phyloP scores from a whole-genome alignment of 371 early-diverging fungal species.

The Actinomucor elegans region DNA sequence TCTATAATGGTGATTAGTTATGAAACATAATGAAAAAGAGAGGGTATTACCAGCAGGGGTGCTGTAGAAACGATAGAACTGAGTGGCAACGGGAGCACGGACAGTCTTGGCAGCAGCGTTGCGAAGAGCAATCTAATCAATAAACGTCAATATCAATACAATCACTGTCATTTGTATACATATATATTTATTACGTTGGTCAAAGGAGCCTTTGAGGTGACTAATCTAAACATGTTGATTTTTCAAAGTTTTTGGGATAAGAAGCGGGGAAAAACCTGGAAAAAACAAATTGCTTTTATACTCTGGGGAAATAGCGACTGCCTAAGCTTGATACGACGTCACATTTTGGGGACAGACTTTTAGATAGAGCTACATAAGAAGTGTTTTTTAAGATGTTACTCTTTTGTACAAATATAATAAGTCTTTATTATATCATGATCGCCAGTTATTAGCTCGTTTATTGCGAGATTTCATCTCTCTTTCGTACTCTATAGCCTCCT shows the following conservation, averaged over 20 bases:
- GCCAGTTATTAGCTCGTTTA: conserved; percentile 11
- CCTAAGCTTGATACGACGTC: background rate
- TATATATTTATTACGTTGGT: conserved; percentile 41
- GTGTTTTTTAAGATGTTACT: no score
- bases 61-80: conserved; percentile 61
- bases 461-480: conserved; percentile 26
- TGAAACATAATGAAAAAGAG: background rate
- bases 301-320: background rate
- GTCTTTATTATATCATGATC: no score
- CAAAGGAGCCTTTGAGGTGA: conserved; percentile 58
- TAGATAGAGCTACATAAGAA: no score
- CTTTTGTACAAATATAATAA: no score
- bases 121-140: conserved; percentile 56
- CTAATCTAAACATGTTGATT: conserved; percentile 60
- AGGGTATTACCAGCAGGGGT: conserved; percentile 38
- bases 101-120: conserved; percentile 47
- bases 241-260: conserved; percentile 20
- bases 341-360: no score
- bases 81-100: conserved; percentile 56
- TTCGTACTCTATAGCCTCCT: conserved; percentile 41
- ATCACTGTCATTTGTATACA: background rate
- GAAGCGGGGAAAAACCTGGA: conserved; percentile 8
- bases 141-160: background rate
- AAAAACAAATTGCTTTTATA: conserved; percentile 1
- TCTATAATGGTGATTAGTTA: conserved; percentile 1